These are phyloP conservation scores for Penicillium desertorum DNA, from an alignment of 495 filamentous ascomycete species.

Conservation along the genomic window DNA sequence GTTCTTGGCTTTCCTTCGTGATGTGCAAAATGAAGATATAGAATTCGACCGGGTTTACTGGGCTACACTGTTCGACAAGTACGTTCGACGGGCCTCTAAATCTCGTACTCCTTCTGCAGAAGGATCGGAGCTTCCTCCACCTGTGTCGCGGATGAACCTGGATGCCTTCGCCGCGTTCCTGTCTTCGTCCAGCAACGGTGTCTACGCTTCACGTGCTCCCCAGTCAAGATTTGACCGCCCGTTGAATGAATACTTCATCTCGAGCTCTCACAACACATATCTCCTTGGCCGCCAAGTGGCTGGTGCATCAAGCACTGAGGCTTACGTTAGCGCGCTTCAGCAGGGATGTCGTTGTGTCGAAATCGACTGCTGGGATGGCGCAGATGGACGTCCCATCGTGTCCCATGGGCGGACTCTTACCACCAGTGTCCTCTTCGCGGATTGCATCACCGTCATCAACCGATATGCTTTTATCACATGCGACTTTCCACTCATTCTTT, in stretches of 20 bases:
- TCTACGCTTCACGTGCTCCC: constrained; percentile 56
- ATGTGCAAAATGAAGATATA: constrained; percentile 74
- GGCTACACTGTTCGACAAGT: constrained; percentile 71
- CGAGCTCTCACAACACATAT: constrained; percentile 98
- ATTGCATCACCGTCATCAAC: constrained; percentile 88
- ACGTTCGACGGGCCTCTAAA: constrained; percentile 60
- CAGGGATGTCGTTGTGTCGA: constrained; percentile 92
- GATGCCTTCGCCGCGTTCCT: constrained; percentile 74
- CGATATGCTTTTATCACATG: constrained; percentile 86
- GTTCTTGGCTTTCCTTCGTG: constrained; percentile 72
- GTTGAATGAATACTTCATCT: constrained; percentile 96
- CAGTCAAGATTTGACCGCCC: constrained; percentile 71
- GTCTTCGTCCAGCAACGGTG: constrained; percentile 66
- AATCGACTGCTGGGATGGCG: constrained; percentile 96
- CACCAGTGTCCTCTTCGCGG: constrained; percentile 77
- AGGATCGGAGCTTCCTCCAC: constrained; percentile 35
- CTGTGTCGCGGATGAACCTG: constrained; percentile 62
- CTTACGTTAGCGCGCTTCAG: constrained; percentile 86
- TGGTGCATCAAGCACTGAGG: constrained; percentile 86
- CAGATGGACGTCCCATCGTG: constrained; percentile 80
- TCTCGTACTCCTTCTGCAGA: constrained; percentile 48
- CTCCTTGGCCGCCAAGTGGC: constrained; percentile 86
- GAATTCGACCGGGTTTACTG: constrained; percentile 63
- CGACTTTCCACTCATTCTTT: constrained; percentile 84
- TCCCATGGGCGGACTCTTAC: constrained; percentile 89